Conservation (phyloP, 352 stramenopile genomes). For the Stramenopiles sp. region DNA sequence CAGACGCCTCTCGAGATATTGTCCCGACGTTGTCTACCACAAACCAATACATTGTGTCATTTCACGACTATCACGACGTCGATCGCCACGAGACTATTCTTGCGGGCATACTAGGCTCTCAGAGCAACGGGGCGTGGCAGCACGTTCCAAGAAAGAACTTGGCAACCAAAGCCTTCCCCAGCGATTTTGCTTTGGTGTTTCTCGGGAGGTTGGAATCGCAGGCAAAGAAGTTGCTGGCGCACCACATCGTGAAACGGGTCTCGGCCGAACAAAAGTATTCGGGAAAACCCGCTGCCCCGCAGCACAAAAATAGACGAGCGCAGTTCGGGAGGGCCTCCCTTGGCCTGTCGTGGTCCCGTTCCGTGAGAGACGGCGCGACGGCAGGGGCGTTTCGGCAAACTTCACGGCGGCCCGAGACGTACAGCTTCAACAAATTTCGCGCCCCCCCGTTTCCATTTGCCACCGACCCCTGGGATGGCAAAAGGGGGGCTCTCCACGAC, state of each 20-base stretch:
- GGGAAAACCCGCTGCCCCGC: neutral
- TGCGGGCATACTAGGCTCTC: neutral
- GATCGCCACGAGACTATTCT: neutral
- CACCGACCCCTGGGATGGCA: neutral
- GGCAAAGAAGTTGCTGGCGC: neutral
- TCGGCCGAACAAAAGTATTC: neutral
- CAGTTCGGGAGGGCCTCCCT: neutral
- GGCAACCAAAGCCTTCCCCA: neutral
- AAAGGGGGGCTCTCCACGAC: neutral
- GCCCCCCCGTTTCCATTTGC: neutral
- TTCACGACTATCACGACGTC: neutral
- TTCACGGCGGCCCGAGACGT: neutral
- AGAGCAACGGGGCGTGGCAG: neutral
- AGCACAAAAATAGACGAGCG: too few relatives aligned
- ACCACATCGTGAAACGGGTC: neutral
- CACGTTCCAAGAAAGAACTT: neutral
- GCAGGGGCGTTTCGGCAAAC: too few relatives aligned
- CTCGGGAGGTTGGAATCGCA: neutral
- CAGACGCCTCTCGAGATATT: too few relatives aligned
- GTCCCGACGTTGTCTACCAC: too few relatives aligned
- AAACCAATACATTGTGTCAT: neutral
- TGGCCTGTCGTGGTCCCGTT: neutral
- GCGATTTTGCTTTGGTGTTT: conserved; percentile 6
- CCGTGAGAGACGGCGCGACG: neutral
- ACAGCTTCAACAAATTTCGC: neutral